Evolutionary conservation across 2,329 filamentous ascomycete species (phyloP).

Genomic region (Pseudonectria foliicola): DNA sequence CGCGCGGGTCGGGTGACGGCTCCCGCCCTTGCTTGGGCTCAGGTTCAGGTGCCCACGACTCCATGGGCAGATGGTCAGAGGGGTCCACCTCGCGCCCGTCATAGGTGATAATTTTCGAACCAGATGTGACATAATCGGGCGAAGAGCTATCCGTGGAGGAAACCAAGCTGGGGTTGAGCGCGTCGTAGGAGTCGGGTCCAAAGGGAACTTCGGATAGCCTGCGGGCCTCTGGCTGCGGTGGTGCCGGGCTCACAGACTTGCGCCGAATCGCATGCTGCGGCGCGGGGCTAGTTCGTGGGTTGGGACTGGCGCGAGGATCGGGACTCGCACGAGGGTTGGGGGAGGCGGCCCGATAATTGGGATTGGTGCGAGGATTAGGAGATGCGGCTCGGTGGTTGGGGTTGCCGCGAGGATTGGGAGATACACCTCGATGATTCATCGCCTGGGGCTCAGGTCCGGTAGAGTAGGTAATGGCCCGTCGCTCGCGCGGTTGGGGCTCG

Average conservation of each 20-base stretch:
- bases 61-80: constrained; percentile 71
- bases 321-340: constrained; percentile 26
- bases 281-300: constrained; percentile 29
- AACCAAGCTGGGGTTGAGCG: constrained; percentile 55
- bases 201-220: constrained; percentile 60
- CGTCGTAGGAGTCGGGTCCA: constrained; percentile 68
- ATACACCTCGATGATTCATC: constrained; percentile 3
- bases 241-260: constrained; percentile 69
- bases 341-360: constrained; percentile 30
- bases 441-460: constrained; percentile 23
- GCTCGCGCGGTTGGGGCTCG: constrained; percentile 38
- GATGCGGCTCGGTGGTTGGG: constrained; percentile 1
- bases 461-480: constrained; percentile 34
- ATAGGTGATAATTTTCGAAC: constrained; percentile 66
- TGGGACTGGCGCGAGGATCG: constrained; percentile 28
- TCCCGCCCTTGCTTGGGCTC: constrained; percentile 39
- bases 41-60: constrained; percentile 71
- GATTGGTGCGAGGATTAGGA: too few relatives aligned
- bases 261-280: constrained; percentile 51
- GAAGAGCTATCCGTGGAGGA: constrained; percentile 32
- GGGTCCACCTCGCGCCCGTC: constrained; percentile 74
- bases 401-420: too few relatives aligned
- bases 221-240: constrained; percentile 42
- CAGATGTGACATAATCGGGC: constrained; percentile 34
- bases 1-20: constrained; percentile 24